These are phyloP conservation scores for Luvunga scandens DNA, from an alignment of 345 rosid species.

Conservation along the genomic window DNA sequence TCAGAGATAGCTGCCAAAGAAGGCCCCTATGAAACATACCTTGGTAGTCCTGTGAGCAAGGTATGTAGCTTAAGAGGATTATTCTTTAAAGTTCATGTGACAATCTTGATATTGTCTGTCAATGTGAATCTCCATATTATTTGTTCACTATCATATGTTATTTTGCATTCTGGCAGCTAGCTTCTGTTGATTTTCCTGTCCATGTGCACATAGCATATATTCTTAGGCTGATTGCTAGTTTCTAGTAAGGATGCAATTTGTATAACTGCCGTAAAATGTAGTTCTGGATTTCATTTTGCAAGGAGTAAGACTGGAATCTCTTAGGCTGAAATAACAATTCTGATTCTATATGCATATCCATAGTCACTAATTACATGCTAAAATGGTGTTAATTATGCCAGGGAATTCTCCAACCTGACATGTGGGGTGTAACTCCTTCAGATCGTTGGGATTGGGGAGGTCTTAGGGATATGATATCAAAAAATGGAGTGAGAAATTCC, in stretches of 20 bases:
- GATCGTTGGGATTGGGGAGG: conserved; percentile 72
- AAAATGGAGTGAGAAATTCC: conserved; percentile 85
- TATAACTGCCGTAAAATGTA: background rate
- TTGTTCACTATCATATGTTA: background rate
- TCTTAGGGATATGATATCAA: conserved; percentile 58
- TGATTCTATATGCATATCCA: background rate
- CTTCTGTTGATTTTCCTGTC: background rate
- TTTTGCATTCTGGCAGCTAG: background rate
- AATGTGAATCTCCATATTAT: background rate
- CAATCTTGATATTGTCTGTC: background rate
- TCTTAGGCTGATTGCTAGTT: background rate
- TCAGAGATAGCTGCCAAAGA: conserved; percentile 62
- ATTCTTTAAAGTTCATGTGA: background rate
- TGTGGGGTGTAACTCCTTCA: conserved; percentile 84
- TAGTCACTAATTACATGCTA: conserved; percentile 8
- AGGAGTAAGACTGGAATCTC: background rate
- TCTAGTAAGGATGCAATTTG: background rate
- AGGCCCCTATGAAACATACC: conserved; percentile 75
- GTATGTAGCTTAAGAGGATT: conserved; percentile 28
- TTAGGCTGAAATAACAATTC: background rate
- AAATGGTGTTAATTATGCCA: conserved; percentile 28
- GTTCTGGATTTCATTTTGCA: background rate
- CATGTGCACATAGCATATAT: background rate
- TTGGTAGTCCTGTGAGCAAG: conserved; percentile 94
- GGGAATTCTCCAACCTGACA: conserved; percentile 95